A percentile compares a stretch with the other conserved stretches of the same genome.
Evolutionary conservation across 192 early-diverging fungal species (phyloP).

Genomic region (Rhizophlyctis rosea): DNA sequence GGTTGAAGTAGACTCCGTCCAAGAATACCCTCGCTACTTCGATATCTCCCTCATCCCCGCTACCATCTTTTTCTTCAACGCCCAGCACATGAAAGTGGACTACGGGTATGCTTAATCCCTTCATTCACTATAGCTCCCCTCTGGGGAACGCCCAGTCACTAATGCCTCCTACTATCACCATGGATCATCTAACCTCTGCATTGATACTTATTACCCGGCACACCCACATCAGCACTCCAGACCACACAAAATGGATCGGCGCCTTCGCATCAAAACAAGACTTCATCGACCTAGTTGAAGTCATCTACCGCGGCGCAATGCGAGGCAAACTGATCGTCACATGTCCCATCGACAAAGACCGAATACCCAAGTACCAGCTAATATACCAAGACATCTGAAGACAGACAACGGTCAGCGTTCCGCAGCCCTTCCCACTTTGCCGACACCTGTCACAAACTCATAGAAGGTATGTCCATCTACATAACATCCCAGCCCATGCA

Average conservation of each 20-base stretch:
- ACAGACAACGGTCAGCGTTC: too few relatives aligned
- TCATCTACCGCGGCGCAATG: constrained; percentile 15
- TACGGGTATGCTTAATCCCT: constrained; percentile 1
- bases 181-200: neutral
- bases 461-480: too few relatives aligned
- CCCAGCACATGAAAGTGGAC: constrained; percentile 15
- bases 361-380: constrained; percentile 17
- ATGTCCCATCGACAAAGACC: constrained; percentile 14
- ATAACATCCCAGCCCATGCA: too few relatives aligned
- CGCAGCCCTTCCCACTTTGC: too few relatives aligned
- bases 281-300: constrained; percentile 22
- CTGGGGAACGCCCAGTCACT: too few relatives aligned
- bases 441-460: too few relatives aligned
- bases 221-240: constrained; percentile 7
- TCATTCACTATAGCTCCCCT: neutral
- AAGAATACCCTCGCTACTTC: constrained; percentile 3
- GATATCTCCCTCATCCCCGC: constrained; percentile 8
- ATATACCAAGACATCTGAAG: constrained; percentile 22
- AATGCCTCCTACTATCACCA: too few relatives aligned
- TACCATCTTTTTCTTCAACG: constrained; percentile 13
- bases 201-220: neutral
- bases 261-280: constrained; percentile 21
- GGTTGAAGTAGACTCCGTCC: constrained; percentile 9
- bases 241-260: constrained; percentile 27
- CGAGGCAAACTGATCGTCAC: constrained; percentile 16